Base-by-base conservation (phyloP, 495 filamentous ascomycete genomes). In the Aspergillus wentii region DNA sequence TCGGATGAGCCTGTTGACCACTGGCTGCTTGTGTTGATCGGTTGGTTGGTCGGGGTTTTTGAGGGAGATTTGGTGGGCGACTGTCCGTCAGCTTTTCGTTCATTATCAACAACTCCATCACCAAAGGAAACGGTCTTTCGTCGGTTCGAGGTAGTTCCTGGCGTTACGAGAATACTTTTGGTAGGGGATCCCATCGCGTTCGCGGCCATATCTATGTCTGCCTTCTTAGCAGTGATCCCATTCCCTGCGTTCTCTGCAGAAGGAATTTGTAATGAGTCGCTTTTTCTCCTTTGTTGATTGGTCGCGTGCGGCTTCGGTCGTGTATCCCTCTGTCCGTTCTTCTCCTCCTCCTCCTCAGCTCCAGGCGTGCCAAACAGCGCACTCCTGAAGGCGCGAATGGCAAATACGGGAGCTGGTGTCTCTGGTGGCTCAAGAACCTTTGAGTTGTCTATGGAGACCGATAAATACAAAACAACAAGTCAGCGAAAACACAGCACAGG, bases 111-210 rank as follows among this genome's bases (percentile, higher is more conserved):
- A 0, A 88, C 83, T 29, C 81, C 76, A 19, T 76, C 71, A 14
- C 81, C 85, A 59, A 97, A 98, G 0, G 91, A 89, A 14, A 98
- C 92, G 4, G 86, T 92, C 55, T 97, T 96, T 28, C 85, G 79
- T 35, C 83, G 77, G 36, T 81, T 75, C 5, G 81, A 75, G 8
- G 74, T 85, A 2, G 86, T 90, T 0, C 92, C 89, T 2, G 94
- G 94, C 0, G 94, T 96, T 40, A 95, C 64, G 5, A 98, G 76
- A 34, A 98, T 98, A 36, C 83, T 80, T 54, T 85, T 85, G 3
- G 80, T 75, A 1, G 82, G 81, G n/a, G 82, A 85, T 9, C 62
- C 54, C 31, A 71, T 42, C 4, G 57, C 48, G 29, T 61, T 71
- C 30, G 52, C 49, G 34, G 47, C 43, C 38, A 44, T 30, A 35